Evolutionary conservation across 345 rosid genomes (phyloP), one percentile per base, ranked within the genome.

Genomic region (Cardiospermum halicacabum): DNA sequence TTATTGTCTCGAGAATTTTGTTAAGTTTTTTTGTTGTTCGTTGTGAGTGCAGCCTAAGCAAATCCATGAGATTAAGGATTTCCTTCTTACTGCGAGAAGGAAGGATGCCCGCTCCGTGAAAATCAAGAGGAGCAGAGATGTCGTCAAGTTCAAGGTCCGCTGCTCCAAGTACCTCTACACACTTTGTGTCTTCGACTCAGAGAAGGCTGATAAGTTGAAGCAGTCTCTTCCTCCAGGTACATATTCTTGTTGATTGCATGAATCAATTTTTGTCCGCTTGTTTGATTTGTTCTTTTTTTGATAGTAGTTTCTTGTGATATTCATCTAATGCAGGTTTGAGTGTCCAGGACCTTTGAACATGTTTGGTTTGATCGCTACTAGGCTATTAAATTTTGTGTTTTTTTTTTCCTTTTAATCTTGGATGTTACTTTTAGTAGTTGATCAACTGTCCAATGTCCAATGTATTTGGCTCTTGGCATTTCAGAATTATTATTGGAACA

Each of bases 211-310:
- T 71, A 93, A 93, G 82, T 82, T 88, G 83, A 90, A 88, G 79
- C 98, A 90, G 56, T 90, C 98, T 63, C 96, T 93, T 75, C 97
- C 97, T 56, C 98, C 98, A 79, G 96, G 98, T 90, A 32, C 28
- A 15, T 26, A n/a, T n/a, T n/a, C n/a, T n/a, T 31, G 1, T 60
- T 19, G 11, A 10, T 22, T n/a, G 24, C 12, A 60, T 68, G 11
- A 5, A 3, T 45, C n/a, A n/a, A 37, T 39, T 39, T 5, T 26
- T 39, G 1, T 56, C 42, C 11, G 39, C 1, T 9, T 19, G 19
- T 2, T 34, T 3, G 2, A 16, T 18, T 5, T 16, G 5, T 0
- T 24, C 51, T 3, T 21, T 27, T 4, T 31, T 55, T 27, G 3
- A 25, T 24, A 15, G 24, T 42, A 15, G 24, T 42, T 30, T 9